Conservation (phyloP, 1,284 basidiomycete species). For the Leccinum colubrinum region DNA sequence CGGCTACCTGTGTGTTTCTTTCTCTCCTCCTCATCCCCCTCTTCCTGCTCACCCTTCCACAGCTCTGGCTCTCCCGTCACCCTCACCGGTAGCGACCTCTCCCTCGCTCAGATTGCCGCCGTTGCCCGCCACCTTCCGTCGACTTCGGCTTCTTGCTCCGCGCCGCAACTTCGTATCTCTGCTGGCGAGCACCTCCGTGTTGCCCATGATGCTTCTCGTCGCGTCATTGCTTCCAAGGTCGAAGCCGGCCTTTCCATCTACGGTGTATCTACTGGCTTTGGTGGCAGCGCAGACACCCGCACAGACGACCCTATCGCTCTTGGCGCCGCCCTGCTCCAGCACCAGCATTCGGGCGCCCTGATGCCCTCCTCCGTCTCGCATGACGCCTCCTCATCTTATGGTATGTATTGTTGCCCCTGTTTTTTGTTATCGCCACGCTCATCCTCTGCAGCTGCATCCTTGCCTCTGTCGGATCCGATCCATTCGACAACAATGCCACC, state of each 20-base stretch:
- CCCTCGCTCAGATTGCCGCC: slow-evolving; percentile 73
- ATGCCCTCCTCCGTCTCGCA: slow-evolving; percentile 24
- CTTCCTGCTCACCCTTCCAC: slow-evolving; percentile 5
- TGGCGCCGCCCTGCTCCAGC: slow-evolving; percentile 76
- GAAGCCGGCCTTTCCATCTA: slow-evolving; percentile 70
- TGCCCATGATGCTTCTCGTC: slow-evolving; percentile 56
- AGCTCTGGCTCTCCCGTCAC: slow-evolving; percentile 61
- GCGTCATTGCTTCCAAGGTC: slow-evolving; percentile 63
- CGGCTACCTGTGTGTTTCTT: slow-evolving; percentile 46
- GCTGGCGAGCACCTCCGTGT: slow-evolving; percentile 44
- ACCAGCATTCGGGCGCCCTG: slow-evolving; percentile 70
- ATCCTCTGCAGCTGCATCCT: slow-evolving; percentile 34
- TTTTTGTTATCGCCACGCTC: slow-evolving; percentile 1
- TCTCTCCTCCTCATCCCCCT: neutral
- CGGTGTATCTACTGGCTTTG: slow-evolving; percentile 82
- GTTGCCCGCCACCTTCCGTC: slow-evolving; percentile 59
- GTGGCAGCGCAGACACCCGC: slow-evolving; percentile 73
- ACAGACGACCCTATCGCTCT: slow-evolving; percentile 68
- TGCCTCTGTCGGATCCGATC: slow-evolving; percentile 68
- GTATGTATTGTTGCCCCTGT: slow-evolving; percentile 7
- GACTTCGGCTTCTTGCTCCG: slow-evolving; percentile 1
- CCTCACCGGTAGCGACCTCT: slow-evolving; percentile 68
- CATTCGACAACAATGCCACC: slow-evolving; percentile 81
- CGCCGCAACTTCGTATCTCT: slow-evolving; percentile 48
- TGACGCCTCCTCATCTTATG: slow-evolving; percentile 35